These are phyloP conservation scores for Pleurotus cornucopiae DNA, from an alignment of 768 basidiomycete genomes.

Conservation along the genomic window DNA sequence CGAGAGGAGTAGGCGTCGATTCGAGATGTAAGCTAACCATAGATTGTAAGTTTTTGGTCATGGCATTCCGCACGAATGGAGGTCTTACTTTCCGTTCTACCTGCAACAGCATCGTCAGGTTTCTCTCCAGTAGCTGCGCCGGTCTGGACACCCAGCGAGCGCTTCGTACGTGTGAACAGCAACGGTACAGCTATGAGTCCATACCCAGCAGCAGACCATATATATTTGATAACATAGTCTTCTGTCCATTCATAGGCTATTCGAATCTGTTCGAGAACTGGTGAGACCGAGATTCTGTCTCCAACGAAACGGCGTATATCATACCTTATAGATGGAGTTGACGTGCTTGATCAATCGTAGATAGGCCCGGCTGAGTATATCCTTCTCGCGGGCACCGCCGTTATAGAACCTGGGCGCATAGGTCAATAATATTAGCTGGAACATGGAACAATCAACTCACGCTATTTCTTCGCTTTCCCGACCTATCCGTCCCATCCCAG, in stretches of 20 bases:
- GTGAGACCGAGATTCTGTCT: too few species aligned
- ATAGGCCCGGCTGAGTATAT: conserved; percentile 78
- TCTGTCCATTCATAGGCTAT: conserved; percentile 95
- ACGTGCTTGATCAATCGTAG: conserved; percentile 80
- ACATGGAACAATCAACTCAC: conserved; percentile 34
- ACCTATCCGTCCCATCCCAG: conserved; percentile 81
- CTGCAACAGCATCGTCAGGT: conserved; percentile 39
- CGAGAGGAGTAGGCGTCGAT: conserved; percentile 83
- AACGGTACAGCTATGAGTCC: conserved; percentile 88
- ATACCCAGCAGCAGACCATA: conserved; percentile 94
- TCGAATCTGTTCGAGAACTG: conserved; percentile 51
- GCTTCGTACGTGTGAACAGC: conserved; percentile 58
- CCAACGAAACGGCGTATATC: conserved; percentile 1
- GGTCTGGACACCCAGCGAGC: conserved; percentile 28
- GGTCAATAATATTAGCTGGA: neutral
- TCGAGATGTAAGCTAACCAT: conserved; percentile 76
- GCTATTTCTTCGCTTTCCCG: conserved; percentile 93
- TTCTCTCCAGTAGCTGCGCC: conserved; percentile 1
- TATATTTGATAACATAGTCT: conserved; percentile 94
- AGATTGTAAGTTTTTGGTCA: too few species aligned
- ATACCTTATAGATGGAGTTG: conserved; percentile 86
- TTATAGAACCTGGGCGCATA: conserved; percentile 72
- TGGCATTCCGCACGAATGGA: neutral
- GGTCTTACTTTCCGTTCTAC: conserved; percentile 41
- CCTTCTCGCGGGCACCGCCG: conserved; percentile 78